These are phyloP conservation scores for Grammothele lineata DNA, from an alignment of 768 basidiomycete genomes.

Conservation along the genomic window DNA sequence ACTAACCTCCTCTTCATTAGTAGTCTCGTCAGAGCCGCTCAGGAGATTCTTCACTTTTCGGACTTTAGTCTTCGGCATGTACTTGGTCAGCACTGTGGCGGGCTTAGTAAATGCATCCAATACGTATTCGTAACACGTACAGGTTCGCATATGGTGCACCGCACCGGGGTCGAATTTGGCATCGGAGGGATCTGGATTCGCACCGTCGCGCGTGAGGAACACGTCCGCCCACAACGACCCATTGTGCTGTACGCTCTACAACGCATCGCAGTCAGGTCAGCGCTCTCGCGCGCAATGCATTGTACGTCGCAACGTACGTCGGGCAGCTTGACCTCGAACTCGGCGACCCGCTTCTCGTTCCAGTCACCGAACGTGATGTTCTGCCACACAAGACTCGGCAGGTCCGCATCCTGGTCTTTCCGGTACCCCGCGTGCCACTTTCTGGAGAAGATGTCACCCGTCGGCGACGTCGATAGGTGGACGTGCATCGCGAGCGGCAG, in stretches of 20 bases:
- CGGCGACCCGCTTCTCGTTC: conserved; percentile 52
- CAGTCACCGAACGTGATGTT: conserved; percentile 78
- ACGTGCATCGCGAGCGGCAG: conserved; percentile 67
- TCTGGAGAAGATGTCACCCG: conserved; percentile 53
- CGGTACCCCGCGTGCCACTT: conserved; percentile 49
- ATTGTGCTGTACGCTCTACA: conserved; percentile 71
- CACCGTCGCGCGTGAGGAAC: conserved; percentile 63
- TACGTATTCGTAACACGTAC: conserved; percentile 37
- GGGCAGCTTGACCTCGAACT: conserved; percentile 63
- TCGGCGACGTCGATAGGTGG: conserved; percentile 64
- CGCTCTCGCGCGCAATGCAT: too few species aligned
- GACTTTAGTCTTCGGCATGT: conserved; percentile 63
- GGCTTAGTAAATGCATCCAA: neutral
- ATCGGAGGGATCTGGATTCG: conserved; percentile 59
- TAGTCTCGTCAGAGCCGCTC: conserved; percentile 31
- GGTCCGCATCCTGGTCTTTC: conserved; percentile 43
- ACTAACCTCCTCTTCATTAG: conserved; percentile 49
- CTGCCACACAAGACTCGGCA: conserved; percentile 73
- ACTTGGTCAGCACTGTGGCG: conserved; percentile 90
- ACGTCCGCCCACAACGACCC: conserved; percentile 83
- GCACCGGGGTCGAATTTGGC: conserved; percentile 47
- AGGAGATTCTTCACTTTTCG: conserved; percentile 86
- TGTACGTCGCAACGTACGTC: conserved; percentile 40
- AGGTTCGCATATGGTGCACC: conserved; percentile 71
- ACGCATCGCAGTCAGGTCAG: too few species aligned